Evolutionary conservation across 2,329 filamentous ascomycete genomes (phyloP), one percentile per base, ranked within the genome.

Genomic region (Endocalyx cinctus): DNA sequence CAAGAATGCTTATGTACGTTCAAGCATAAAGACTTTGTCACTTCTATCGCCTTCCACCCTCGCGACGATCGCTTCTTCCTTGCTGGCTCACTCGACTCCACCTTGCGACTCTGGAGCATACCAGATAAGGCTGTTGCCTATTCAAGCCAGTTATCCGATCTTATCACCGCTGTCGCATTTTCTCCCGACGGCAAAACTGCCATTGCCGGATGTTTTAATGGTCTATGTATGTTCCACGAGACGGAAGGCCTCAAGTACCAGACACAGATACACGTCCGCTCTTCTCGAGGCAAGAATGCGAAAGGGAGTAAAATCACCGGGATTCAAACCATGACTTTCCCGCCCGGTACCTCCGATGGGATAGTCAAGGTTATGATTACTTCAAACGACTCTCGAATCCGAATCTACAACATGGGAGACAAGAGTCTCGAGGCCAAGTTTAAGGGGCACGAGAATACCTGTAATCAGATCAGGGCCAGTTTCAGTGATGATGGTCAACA

Each of bases 281-380:
- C 89, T 1, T 87, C 87, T 0, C 76, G 89, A 38, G 90, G 92
- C 3, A 89, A 88, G 54, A 97, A 96, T 52, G 84, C 89, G 5
- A 96, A 94, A 57, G 90, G 90, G 5, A 95, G 88, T 65, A 98
- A 98, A 57, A 95, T 98, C 47, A 97, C 92, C 0, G 89, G 88
- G 6, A 95, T 98, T 33, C 81, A 90, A 51, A 84, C 87, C 0
- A 79, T 82, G 43, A 60, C 66, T 12, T 67, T 78, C 30, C 78
- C 79, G 5, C 67, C 70, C 3, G 46, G 48, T 15, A 36, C 57
- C 6, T 58, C 61, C 10, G 74, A 74, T 22, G 77, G 77, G 1
- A 83, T 89, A 33, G 73, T 87, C 31, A 94, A 94, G 51, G 67
- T 98, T 3, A 67, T 98, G 6, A 80, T 98, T 37, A 94, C 87